Evolutionary conservation across 2,329 filamentous ascomycete species (phyloP).

Genomic region (Fusarium tjaetaba): DNA sequence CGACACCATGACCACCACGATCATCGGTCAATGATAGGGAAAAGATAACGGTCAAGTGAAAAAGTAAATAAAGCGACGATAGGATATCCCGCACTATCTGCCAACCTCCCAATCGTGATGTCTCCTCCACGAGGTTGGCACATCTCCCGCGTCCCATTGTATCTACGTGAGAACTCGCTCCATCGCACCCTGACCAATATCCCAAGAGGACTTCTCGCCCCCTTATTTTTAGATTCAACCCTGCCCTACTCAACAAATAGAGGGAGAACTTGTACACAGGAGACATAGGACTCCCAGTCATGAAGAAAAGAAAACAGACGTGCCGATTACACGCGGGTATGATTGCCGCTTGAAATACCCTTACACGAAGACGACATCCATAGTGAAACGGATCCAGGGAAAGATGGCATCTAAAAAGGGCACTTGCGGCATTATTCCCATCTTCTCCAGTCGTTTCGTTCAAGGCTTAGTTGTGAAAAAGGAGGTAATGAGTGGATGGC

Average conservation of each 20-base stretch:
- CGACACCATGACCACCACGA: conserved; percentile 34
- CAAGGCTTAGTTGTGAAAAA: conserved; percentile 42
- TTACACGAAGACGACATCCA: conserved; percentile 11
- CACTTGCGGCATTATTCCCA: conserved; percentile 26
- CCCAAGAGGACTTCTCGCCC: conserved; percentile 33
- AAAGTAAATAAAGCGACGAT: conserved; percentile 47
- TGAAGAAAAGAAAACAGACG: conserved; percentile 37
- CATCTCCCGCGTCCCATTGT: conserved; percentile 7
- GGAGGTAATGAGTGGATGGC: conserved; percentile 54
- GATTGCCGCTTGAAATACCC: conserved; percentile 14
- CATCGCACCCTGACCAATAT: conserved; percentile 33
- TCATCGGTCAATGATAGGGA: conserved; percentile 32
- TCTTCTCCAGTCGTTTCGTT: conserved; percentile 43
- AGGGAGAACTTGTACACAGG: conserved; percentile 40
- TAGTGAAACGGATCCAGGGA: background rate
- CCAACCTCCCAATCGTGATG: conserved; percentile 29
- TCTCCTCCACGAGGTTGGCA: conserved; percentile 23
- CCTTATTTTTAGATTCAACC: conserved; percentile 33
- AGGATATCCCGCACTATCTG: conserved; percentile 39
- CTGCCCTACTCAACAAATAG: conserved; percentile 1
- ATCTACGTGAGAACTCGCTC: conserved; percentile 34
- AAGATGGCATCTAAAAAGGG: conserved; percentile 17
- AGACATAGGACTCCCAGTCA: conserved; percentile 33
- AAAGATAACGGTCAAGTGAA: conserved; percentile 42
- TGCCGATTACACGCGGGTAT: conserved; percentile 37